Base-by-base conservation (phyloP, 257 asterid genomes). In the Scutellaria minor region DNA sequence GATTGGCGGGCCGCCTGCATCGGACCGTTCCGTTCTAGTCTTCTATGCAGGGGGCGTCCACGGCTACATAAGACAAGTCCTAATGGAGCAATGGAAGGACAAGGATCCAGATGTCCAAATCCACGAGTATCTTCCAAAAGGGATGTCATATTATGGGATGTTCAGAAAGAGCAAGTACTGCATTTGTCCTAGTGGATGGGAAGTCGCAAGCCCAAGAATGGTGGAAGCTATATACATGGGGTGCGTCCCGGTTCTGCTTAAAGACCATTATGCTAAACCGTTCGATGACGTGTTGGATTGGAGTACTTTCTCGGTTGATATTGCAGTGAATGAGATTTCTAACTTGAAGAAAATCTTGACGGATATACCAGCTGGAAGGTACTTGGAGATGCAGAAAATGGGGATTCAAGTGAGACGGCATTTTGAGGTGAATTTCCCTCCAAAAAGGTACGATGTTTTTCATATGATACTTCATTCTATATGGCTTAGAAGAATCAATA, bases 201-300 rank as follows among this genome's bases (percentile, higher is more conserved):
- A 87, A 73, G 92, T 87, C 0, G 92, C 92, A 6, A 87, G 89
- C 31, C 92, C 92, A 1, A 78, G 92, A 67, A 86, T 87, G 92
- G 89, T 87, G 37, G 89, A 87, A 76, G 89, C 85, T 12, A 74
- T 87, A 1, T 87, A 87, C 60, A 85, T 72, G 82, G 92, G 92
- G 2, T 84, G 92, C 6, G 86, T 84, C 1, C 89, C 89, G 0
- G 84, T 87, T 52, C 86, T 87, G 1, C 85, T 87, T 22, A 83
- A 87, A 78, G 85, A 77, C 61, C 77, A 83, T 54, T 87, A 87
- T 11, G 89, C 83, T 10, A 82, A 75, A 52, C 89, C 92, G 0
- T 87, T 87, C 15, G 83, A 60, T 5, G 88, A 87, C 50, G 86
- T 87, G 9, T 51, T 87, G 79, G 84, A 87, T 27, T 87, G 92